These are phyloP conservation scores for Kandelia obovata DNA, from an alignment of 345 rosid species.

Conservation along the genomic window DNA sequence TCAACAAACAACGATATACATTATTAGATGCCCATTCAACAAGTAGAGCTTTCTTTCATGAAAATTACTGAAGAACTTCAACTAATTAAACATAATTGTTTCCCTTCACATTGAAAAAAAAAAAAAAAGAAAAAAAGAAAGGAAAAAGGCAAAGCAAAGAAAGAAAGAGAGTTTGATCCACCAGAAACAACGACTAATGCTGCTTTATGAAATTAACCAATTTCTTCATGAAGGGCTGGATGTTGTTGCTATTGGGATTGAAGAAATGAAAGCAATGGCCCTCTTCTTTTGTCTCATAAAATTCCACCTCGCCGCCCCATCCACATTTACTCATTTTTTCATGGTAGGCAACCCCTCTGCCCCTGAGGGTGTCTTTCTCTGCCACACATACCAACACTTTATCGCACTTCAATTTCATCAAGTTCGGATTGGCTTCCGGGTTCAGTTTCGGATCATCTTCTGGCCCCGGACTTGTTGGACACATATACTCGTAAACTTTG, in stretches of 20 bases:
- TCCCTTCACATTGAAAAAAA: no score
- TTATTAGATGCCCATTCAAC: no score
- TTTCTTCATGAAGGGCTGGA: conserved; percentile 23
- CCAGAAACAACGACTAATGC: not conserved
- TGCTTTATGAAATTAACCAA: conserved; percentile 33
- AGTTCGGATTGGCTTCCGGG: conserved; percentile 36
- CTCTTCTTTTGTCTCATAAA: conserved; percentile 14
- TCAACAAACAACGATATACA: no score
- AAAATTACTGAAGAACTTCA: no score
- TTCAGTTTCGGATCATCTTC: conserved; percentile 47
- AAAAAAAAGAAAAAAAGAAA: no score
- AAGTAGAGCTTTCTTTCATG: no score
- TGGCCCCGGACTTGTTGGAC: conserved; percentile 34
- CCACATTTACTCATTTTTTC: conserved; percentile 12
- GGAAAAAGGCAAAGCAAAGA: no score
- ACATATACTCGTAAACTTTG: conserved; percentile 22
- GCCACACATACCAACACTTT: conserved; percentile 42
- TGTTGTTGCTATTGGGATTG: conserved; percentile 22
- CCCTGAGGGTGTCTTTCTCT: conserved; percentile 14
- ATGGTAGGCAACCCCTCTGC: conserved; percentile 11
- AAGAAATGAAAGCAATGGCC: conserved; percentile 27
- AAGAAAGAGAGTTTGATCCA: not conserved
- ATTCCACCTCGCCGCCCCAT: conserved; percentile 15
- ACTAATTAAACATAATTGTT: no score
- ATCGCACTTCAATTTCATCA: conserved; percentile 35